Base-by-base conservation (phyloP, 163 green algal genomes). In the Smithsoniella earleae region DNA sequence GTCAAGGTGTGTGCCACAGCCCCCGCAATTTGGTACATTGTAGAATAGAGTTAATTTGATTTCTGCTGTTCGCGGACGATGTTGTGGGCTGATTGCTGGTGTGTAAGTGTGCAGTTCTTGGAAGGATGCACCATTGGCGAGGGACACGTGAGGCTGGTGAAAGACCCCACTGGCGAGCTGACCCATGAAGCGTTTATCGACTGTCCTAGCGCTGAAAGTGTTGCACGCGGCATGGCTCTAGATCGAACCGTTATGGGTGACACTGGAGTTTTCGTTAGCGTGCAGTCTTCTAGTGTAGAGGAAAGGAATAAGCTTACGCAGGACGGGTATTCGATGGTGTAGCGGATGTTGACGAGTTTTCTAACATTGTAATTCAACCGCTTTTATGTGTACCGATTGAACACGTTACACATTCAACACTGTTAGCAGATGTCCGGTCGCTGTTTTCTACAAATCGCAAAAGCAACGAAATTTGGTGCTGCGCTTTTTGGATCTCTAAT, bases 71-170 rank as follows among this genome's bases (percentile, higher is more conserved):
- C 43, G 18, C 43, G 43, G 43, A 16, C 16, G 43, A 16, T 18
- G 43, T 18, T 54, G 43, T 54, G n/a, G n/a, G n/a, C 20, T 36
- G 13, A 65, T 20, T 13, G 13, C 30, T 30, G 6, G 20, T 65
- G 20, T 69, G 58, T 38, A 45, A 16, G 4, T 16, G 25, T 69
- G 58, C 58, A 69, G 58, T 69, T 69, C 58, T 33, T 69, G 58
- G 58, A 38, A 31, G 58, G 58, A 30, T 69, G 58, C 58, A 69
- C 58, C 30, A 69, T 69, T 38, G 58, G 58, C n/a, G 58, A 69
- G 58, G 58, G 58, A 30, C 58, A 69, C 25, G 58, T 69, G 58
- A 30, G 58, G 58, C 58, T 69, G 20, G 58, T 69, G 16, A 69
- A 69, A 31, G 18, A 30, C 27, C n/a, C 27, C 3, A 31, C 16